A percentile compares a stretch with the other conserved stretches of the same genome.
These are phyloP conservation scores for Codiaeum variegatum DNA, from an alignment of 441 rosid species.

Conservation along the genomic window DNA sequence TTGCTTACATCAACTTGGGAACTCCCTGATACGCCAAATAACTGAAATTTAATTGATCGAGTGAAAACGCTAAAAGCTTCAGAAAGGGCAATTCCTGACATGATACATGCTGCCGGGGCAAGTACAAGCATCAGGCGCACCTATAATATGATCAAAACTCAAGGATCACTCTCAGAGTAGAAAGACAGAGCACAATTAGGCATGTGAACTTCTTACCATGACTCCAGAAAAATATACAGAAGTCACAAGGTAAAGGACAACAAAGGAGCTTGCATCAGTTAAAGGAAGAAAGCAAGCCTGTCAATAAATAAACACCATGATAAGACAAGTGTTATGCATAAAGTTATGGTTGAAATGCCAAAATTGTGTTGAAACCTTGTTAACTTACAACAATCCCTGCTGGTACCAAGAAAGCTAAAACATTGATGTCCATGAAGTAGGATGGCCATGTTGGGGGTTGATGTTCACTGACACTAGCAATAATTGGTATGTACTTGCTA, in stretches of 20 bases:
- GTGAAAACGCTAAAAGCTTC: slow-evolving; percentile 91
- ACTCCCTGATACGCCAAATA: slow-evolving; percentile 40
- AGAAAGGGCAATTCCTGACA: slow-evolving; percentile 98
- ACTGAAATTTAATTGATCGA: slow-evolving; percentile 84
- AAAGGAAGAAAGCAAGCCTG: slow-evolving; percentile 98
- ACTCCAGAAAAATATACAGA: slow-evolving; percentile 99
- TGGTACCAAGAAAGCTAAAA: slow-evolving; percentile 98
- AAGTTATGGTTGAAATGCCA: slow-evolving; percentile 8
- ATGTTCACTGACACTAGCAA: slow-evolving; percentile 99
- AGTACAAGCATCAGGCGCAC: slow-evolving; percentile 98
- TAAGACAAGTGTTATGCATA: slow-evolving; percentile 7
- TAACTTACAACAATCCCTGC: slow-evolving; percentile 92
- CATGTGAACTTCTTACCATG: slow-evolving; percentile 56
- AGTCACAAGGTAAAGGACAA: slow-evolving; percentile 81
- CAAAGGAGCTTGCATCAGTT: slow-evolving; percentile 96
- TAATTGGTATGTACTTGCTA: slow-evolving; percentile 98
- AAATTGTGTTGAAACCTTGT: slow-evolving; percentile 6
- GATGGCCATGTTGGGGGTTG: slow-evolving; percentile 99
- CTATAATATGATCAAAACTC: slow-evolving; percentile 41
- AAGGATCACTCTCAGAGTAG: slow-evolving; percentile 15
- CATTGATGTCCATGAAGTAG: slow-evolving; percentile 98
- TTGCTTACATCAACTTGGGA: slow-evolving; percentile 52
- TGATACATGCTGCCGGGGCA: slow-evolving; percentile 99
- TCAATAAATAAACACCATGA: slow-evolving; percentile 30
- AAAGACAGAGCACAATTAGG: background rate